A percentile compares a stretch with the other conserved stretches of the same genome.
Conservation (phyloP, 2,329 filamentous ascomycete species). For the Calonectria pteridis region DNA sequence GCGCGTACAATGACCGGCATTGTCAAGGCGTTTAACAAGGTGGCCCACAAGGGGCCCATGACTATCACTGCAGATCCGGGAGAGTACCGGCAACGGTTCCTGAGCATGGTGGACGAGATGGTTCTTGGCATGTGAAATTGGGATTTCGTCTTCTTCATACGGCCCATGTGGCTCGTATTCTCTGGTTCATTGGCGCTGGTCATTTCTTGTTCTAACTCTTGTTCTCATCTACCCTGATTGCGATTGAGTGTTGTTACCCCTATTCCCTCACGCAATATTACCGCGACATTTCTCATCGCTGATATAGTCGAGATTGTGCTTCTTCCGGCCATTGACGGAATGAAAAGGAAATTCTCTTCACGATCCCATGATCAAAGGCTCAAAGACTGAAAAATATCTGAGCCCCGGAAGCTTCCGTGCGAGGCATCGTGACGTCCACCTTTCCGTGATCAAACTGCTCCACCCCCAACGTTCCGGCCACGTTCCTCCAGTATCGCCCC, state of each 20-base stretch:
- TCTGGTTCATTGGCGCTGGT: not conserved
- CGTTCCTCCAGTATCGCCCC: not conserved
- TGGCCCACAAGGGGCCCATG: slow-evolving; percentile 77
- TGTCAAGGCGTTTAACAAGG: slow-evolving; percentile 72
- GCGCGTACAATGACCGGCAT: slow-evolving; percentile 75
- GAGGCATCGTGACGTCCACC: not conserved
- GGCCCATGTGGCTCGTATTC: not conserved
- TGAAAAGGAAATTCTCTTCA: slow-evolving; percentile 3
- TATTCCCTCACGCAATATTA: not conserved
- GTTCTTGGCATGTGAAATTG: slow-evolving; percentile 49
- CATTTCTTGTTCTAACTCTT: not conserved
- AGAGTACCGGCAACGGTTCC: slow-evolving; percentile 72
- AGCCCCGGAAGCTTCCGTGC: not conserved
- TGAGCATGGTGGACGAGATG: slow-evolving; percentile 62
- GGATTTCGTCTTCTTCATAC: not conserved
- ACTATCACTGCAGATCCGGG: slow-evolving; percentile 77
- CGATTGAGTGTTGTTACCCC: not conserved
- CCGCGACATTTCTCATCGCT: not conserved
- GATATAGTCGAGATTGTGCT: not conserved
- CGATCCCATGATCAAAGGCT: not conserved
- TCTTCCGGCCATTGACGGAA: not conserved
- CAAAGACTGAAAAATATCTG: not conserved
- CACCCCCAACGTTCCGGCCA: not conserved
- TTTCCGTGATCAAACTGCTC: not conserved
- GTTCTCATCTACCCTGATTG: not conserved